Evolutionary conservation across 768 basidiomycete genomes (phyloP), one percentile per base, ranked within the genome.

Genomic region (Neoboletus brunneissimus): DNA sequence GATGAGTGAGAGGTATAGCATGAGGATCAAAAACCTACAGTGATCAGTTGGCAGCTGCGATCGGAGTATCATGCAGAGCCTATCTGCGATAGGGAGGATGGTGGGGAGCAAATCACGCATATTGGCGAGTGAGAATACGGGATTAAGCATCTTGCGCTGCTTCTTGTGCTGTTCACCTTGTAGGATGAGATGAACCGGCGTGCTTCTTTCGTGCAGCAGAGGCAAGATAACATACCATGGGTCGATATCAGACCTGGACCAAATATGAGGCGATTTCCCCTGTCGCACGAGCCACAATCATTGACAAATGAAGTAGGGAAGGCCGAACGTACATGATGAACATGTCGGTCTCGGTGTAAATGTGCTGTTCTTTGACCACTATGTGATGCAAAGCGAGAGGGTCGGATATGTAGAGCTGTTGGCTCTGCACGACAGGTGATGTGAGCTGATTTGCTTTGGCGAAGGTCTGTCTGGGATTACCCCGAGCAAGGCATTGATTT

Each of bases 221-320:
- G 22, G 8, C 22, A 37, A 48, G 42, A 42, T 2, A 18, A 56
- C 66, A 27, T 51, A 74, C 74, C 75, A 4, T 74, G 66, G 25
- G 76, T 77, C 0, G 72, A 70, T 20, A 74, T 65, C 4, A 77
- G 67, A 34, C 76, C 73, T 15, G 65, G 59, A 18, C 77, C 77
- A 34, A 78, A 77, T 45, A 73, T 70, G 12, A 74, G 37, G 43
- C 59, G 54, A 53, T 71, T 70, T 25, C 57, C 66, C 54, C 69
- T 70, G 50, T 29, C 5, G 2, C 5, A 12, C 23, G 23, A 27
- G 47, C 55, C 37, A 45, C 18, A 11, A 34, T n/a, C 5, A 5
- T 11, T 43, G 42, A 38, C 18, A 18, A 25, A 18, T 1, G 35
- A 16, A 32, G 8, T 8, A n/a, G 41, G 12, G 31, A 11, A 25